A percentile compares a stretch with the other conserved stretches of the same genome.
These are phyloP conservation scores for Lophiostoma macrostomum DNA, from an alignment of 495 filamentous ascomycete genomes.

Conservation along the genomic window DNA sequence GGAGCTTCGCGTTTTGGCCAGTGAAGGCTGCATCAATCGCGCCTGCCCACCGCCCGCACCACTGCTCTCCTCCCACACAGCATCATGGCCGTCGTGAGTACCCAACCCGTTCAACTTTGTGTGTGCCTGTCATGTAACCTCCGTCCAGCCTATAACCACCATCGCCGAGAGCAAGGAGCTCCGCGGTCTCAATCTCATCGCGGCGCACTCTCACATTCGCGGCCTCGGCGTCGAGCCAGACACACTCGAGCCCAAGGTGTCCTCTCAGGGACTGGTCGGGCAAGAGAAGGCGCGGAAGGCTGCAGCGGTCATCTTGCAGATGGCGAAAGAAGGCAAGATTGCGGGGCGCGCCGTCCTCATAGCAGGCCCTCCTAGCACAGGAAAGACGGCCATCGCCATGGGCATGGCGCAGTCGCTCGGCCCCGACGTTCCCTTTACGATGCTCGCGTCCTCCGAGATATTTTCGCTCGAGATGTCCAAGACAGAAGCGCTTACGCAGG, in stretches of 20 bases:
- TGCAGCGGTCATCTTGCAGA: constrained; percentile 90
- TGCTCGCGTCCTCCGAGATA: constrained; percentile 91
- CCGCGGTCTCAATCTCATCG: constrained; percentile 91
- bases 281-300: constrained; percentile 96
- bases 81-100: constrained; percentile 29
- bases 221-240: constrained; percentile 92
- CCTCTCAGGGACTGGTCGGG: constrained; percentile 95
- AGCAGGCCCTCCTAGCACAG: constrained; percentile 93
- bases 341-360: constrained; percentile 93
- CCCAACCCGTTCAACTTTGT: constrained; percentile 5
- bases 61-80: not conserved
- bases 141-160: constrained; percentile 76
- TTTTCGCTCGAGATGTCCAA: constrained; percentile 99
- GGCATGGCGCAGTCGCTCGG: constrained; percentile 96
- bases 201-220: constrained; percentile 96
- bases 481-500: constrained; percentile 95
- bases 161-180: constrained; percentile 92
- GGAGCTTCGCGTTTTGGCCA: too few relatives aligned
- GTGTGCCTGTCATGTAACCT: constrained; percentile 41
- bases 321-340: constrained; percentile 98
- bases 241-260: constrained; percentile 76
- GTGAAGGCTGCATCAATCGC: too few relatives aligned
- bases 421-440: constrained; percentile 91
- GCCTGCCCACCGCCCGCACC: too few relatives aligned
- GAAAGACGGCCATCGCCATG: constrained; percentile 98